Evolutionary conservation across 2,329 filamentous ascomycete species (phyloP), one percentile per base, ranked within the genome.

Genomic region (Aureobasidium sp.): DNA sequence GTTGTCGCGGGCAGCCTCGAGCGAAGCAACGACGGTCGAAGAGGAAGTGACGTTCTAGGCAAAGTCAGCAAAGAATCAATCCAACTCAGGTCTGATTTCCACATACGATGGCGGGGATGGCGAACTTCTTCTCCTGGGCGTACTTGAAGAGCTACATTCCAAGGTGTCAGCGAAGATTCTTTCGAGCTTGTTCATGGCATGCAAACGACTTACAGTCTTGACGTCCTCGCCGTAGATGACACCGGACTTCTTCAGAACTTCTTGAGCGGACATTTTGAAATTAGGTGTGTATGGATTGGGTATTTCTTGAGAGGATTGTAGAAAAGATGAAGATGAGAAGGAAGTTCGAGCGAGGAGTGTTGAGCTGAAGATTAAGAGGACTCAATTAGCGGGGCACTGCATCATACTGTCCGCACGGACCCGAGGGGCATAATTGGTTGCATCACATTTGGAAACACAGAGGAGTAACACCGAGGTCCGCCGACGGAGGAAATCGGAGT

Each of bases 1-100:
- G 70, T 83, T 78, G 73, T 97, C 90, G 66, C 89, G 85, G 64
- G 93, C 93, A 70, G 93, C 93, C 80, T 98, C 93, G 64, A 98
- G 89, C 53, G 88, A 76, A 64, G 89, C 84, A 61, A 96, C 85
- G 59, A 83, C 85, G 58, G 86, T 89, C 59, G 89, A 95, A 58
- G 88, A 95, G 37, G 90, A 95, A 64, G 91, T 97, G 68, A 95
- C 88, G 76, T 97, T 96, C 62, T 69, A 65, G 57, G 63, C 62
- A 19, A 21, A 7, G 5, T 37, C 14, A 32, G 24, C 1, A 22
- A 35, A 44, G 11, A 12, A 34, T 22, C 39, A 44, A 30, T 44
- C 38, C 19, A 16, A 6, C 6, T 21, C 30, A 30, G 12, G 10
- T 22, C 34, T 14, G 19, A 6, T 30, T 22, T 10, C n/a, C 17